These are phyloP conservation scores for Triticum turgidum DNA, from an alignment of 176 grass and related monocot species.

Conservation along the genomic window DNA sequence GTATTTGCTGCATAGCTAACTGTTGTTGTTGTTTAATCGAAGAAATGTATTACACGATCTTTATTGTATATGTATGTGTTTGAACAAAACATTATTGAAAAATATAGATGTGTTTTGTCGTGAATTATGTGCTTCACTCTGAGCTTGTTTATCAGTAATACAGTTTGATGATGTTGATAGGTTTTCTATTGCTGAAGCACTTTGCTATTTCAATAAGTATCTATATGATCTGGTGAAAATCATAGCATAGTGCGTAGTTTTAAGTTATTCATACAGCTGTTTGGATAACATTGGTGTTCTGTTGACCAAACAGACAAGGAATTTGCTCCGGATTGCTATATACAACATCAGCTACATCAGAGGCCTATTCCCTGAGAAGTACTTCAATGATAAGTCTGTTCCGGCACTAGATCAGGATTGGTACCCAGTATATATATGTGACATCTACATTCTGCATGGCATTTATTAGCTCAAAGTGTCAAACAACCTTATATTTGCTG, in stretches of 20 bases:
- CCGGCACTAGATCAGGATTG: conserved; percentile 72
- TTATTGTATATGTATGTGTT: conserved; percentile 3
- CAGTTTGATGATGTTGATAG: not conserved
- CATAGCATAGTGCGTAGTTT: not conserved
- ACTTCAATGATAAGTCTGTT: conserved; percentile 99
- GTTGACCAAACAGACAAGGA: conserved; percentile 73
- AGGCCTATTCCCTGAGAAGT: conserved; percentile 95
- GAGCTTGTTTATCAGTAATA: not conserved
- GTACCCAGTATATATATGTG: conserved; percentile 1
- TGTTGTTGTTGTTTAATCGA: not conserved
- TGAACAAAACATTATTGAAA: not conserved
- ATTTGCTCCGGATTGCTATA: conserved; percentile 96
- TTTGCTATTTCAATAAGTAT: not conserved
- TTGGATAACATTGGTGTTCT: conserved; percentile 12
- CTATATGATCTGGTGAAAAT: not conserved
- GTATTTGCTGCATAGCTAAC: not conserved
- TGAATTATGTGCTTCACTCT: not conserved
- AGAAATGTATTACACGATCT: not conserved
- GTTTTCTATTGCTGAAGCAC: not conserved
- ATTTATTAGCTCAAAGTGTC: conserved; percentile 8
- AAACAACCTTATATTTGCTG: conserved; percentile 10
- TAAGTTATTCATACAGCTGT: not conserved
- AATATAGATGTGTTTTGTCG: not conserved
- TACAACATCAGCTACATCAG: conserved; percentile 99
- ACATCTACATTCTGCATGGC: not conserved